Percentiles rank a stretch among this genome's conserved stretches.
phyloP scores from a whole-genome alignment of 2,329 filamentous ascomycete genomes.

The Colletotrichum tofieldiae region DNA sequence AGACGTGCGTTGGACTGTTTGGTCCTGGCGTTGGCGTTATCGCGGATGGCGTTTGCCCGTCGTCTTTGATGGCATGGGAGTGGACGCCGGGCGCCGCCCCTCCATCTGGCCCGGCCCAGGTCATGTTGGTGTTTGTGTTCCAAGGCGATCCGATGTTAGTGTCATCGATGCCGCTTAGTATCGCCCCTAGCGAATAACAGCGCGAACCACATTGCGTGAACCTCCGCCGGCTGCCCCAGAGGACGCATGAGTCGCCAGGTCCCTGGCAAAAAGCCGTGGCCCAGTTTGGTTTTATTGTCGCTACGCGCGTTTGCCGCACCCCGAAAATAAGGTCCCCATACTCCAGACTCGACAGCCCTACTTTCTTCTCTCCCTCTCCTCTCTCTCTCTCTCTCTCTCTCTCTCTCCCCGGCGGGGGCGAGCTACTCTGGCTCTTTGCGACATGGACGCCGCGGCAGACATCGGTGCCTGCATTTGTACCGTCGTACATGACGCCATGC shows the following conservation, averaged over 20 bases:
- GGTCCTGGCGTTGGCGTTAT: not conserved
- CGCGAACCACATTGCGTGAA: not conserved
- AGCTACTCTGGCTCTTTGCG: slow-evolving; percentile 13
- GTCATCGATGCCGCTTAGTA: not conserved
- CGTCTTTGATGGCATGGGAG: slow-evolving; percentile 9
- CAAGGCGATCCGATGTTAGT: slow-evolving; percentile 19
- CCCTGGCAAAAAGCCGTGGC: slow-evolving; percentile 15
- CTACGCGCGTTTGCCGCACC: slow-evolving; percentile 39
- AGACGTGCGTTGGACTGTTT: not conserved
- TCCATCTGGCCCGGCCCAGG: not conserved
- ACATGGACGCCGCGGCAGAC: slow-evolving; percentile 29
- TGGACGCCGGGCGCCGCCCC: not conserved
- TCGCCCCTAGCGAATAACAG: slow-evolving; percentile 5
- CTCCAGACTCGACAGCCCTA: slow-evolving; percentile 17
- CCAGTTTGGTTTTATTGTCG: slow-evolving; percentile 21
- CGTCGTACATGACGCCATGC: slow-evolving; percentile 41
- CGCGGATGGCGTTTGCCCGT: not conserved
- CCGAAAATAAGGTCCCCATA: not conserved
- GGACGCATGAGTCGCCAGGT: slow-evolving; percentile 11
- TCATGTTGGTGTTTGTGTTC: not conserved
- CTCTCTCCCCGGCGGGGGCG: not conserved
- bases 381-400: not conserved
- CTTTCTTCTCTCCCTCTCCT: not conserved
- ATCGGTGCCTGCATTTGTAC: slow-evolving; percentile 40
- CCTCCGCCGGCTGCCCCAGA: not conserved